Evolutionary conservation across 139 green algal species (phyloP).

Genomic region (Chlorella vulgaris): DNA sequence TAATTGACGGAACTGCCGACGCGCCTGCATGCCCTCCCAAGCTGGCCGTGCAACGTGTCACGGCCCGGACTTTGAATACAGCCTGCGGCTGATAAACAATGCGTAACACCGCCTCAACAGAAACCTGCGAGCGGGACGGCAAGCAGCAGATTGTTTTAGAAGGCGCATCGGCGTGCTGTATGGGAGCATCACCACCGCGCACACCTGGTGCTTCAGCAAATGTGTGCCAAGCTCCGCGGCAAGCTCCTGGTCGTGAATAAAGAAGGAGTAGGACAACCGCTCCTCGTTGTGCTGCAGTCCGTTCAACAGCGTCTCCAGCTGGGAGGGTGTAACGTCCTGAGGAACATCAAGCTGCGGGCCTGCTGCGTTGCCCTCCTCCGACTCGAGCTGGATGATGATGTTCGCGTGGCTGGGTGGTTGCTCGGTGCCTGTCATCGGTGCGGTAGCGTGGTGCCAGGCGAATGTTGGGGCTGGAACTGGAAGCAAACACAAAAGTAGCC

Average conservation of each 20-base stretch:
- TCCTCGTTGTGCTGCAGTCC: conserved; percentile 85
- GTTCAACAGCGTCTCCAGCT: conserved; percentile 94
- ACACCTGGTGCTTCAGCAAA: conserved; percentile 64
- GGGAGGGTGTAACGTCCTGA: conserved; percentile 70
- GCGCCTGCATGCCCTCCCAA: conserved; percentile 84
- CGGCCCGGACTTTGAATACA: conserved; percentile 91
- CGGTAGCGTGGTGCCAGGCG: too few species aligned
- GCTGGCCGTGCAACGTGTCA: conserved; percentile 90
- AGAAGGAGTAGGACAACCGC: conserved; percentile 93
- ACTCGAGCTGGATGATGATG: conserved; percentile 85
- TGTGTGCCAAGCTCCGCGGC: conserved; percentile 71
- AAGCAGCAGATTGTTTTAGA: background rate
- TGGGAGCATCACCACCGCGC: too few species aligned
- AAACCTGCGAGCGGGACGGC: conserved; percentile 52
- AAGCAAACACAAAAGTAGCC: too few species aligned
- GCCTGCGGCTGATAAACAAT: conserved; percentile 95
- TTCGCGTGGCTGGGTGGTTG: too few species aligned
- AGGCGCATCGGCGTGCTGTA: background rate
- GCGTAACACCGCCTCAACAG: conserved; percentile 83
- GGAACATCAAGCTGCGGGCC: conserved; percentile 93
- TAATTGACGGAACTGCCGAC: background rate
- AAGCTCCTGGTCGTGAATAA: conserved; percentile 85
- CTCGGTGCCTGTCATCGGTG: too few species aligned
- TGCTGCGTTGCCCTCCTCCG: conserved; percentile 53
- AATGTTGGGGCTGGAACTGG: too few species aligned